Percentiles rank a stretch among this genome's conserved stretches.
Conservation (phyloP, 805 yeast species). For the Candida vartiovaarae region DNA sequence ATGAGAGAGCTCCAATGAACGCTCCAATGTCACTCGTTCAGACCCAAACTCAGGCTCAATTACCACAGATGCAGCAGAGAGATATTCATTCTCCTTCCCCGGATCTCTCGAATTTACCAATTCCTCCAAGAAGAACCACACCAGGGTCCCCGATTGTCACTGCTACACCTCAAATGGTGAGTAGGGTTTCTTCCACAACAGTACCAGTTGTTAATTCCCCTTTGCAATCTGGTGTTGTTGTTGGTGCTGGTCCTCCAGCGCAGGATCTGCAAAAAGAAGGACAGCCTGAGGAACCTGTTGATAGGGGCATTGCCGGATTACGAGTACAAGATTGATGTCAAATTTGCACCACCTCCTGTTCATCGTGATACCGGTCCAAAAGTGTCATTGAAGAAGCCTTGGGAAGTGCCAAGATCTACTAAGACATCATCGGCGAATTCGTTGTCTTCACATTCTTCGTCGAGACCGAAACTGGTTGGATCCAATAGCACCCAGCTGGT, state of each 20-base stretch:
- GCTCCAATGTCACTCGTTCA: neutral
- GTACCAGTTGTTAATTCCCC: too few species aligned
- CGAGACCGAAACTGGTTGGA: neutral
- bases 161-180: neutral
- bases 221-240: too few species aligned
- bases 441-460: neutral
- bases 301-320: constrained; percentile 30
- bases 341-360: constrained; percentile 27
- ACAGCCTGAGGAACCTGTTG: constrained; percentile 9
- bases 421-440: neutral
- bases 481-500: too few species aligned
- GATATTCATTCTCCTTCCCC: constrained; percentile 15
- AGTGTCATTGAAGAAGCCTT: neutral
- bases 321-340: constrained; percentile 26
- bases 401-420: neutral
- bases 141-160: constrained; percentile 1
- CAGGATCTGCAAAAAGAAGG: neutral
- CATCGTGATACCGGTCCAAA: neutral
- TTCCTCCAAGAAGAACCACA: constrained; percentile 11
- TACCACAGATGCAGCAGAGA: too few species aligned
- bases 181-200: neutral
- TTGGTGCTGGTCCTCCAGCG: too few species aligned
- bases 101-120: constrained; percentile 15
- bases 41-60: too few species aligned
- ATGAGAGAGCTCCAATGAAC: constrained; percentile 4